phyloP scores from a whole-genome alignment of 2,329 filamentous ascomycete genomes.

The Polychaeton citri region DNA sequence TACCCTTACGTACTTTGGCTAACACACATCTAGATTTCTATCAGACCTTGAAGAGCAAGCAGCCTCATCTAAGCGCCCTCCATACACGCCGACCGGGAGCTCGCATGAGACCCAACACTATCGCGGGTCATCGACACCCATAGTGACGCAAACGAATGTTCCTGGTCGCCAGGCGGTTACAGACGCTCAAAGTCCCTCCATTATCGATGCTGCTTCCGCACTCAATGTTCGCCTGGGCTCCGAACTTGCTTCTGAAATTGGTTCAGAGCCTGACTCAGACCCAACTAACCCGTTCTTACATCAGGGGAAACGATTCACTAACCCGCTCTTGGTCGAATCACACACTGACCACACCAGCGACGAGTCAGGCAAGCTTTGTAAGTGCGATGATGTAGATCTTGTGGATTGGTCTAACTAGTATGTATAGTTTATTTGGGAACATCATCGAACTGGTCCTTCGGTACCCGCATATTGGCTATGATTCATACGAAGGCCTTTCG shows the following conservation, averaged over 20 bases:
- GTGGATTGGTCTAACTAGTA: not conserved
- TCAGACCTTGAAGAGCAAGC: not conserved
- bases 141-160: no score
- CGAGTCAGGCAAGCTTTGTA: not conserved
- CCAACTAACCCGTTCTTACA: not conserved
- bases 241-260: not conserved
- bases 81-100: not conserved
- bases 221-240: not conserved
- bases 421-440: conserved; percentile 43
- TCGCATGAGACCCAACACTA: not conserved
- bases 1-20: no score
- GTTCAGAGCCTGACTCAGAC: not conserved
- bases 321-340: no score
- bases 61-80: not conserved
- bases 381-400: not conserved
- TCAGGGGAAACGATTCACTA: not conserved
- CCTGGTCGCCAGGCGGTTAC: no score
- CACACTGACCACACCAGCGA: not conserved
- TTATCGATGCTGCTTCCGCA: not conserved
- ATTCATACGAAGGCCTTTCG: conserved; percentile 35
- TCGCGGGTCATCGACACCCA: not conserved
- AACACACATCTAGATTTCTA: not conserved
- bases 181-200: not conserved
- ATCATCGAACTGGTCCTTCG: conserved; percentile 45
- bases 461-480: conserved; percentile 34